Evolutionary conservation across 2,329 filamentous ascomycete species (phyloP).

Genomic region (Zelopaecilomyces penicillatus): DNA sequence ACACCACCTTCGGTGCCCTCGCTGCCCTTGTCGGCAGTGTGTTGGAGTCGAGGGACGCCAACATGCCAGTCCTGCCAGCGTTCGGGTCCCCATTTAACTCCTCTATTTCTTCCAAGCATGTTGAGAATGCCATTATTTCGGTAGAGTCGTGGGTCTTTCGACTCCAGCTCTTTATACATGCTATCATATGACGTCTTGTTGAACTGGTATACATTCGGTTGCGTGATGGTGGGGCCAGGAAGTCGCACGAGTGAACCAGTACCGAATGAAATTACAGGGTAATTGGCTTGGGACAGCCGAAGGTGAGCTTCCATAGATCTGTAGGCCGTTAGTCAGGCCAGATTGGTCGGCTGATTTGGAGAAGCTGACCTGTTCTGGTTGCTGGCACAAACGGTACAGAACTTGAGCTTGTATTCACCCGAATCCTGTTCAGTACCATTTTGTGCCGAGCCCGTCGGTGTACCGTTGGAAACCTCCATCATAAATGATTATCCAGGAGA

Average conservation of each 20-base stretch:
- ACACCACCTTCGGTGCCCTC: conserved; percentile 78
- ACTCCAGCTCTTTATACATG: conserved; percentile 85
- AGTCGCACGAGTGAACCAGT: conserved; percentile 91
- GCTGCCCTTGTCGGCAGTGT: conserved; percentile 67
- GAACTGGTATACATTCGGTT: conserved; percentile 97
- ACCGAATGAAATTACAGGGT: conserved; percentile 96
- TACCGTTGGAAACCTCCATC: conserved; percentile 38
- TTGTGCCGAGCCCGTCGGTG: conserved; percentile 22
- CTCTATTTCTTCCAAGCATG: conserved; percentile 88
- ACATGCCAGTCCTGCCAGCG: conserved; percentile 97
- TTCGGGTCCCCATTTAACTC: conserved; percentile 91
- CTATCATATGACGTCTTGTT: conserved; percentile 92
- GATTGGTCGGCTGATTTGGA: not conserved
- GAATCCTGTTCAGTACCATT: conserved; percentile 42
- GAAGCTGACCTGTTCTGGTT: conserved; percentile 81
- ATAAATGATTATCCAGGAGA: conserved; percentile 9
- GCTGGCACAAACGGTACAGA: conserved; percentile 97
- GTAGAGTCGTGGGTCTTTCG: conserved; percentile 82
- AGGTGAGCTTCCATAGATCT: conserved; percentile 89
- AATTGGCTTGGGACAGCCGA: conserved; percentile 73
- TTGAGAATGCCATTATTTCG: conserved; percentile 86
- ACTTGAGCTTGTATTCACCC: conserved; percentile 78
- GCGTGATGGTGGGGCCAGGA: conserved; percentile 80
- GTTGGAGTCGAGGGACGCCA: conserved; percentile 72
- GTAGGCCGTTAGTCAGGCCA: conserved; percentile 6